Evolutionary conservation across 2,329 filamentous ascomycete genomes (phyloP), one percentile per base, ranked within the genome.

Genomic region (Cordyceps militaris): DNA sequence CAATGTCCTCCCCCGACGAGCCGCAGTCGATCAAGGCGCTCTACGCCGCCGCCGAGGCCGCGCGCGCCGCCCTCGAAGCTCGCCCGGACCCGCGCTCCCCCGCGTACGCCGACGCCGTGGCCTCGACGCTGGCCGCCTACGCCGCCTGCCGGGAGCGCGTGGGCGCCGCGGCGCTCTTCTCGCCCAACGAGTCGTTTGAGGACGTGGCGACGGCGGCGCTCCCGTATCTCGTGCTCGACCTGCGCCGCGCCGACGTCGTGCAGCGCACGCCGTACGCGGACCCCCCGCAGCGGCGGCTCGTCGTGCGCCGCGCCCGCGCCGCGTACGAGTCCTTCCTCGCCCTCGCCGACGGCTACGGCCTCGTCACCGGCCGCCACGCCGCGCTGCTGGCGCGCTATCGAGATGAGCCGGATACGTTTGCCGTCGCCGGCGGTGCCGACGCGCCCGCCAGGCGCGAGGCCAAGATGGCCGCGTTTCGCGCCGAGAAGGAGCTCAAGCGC

Each of bases 171-270:
- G 87, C 89, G 0, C 78, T 99, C 55, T 97, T 97, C 80, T 96
- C 91, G 64, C 79, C 85, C 36, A 99, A 99, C 72, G 94, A 99
- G 72, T 81, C 83, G 1, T 73, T 93, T 40, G 94, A 99, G 61
- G 94, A 99, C 73, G 76, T 97, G 32, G 78, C 89, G 14, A 95
- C 93, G 1, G 79, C 81, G n/a, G 87, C 96, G 66, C 75, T 99
- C 32, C 90, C 91, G 74, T 96, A 93, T 70, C 80, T 99, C 61
- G 80, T 91, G 23, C 82, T 92, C 61, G 81, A 88, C 71, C 91
- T 86, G 71, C 83, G 87, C 66, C 76, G 94, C 55, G 93, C 91
- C 34, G 91, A 96, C 67, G 79, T 97, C 13, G 76, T 87, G 38
- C 84, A 90, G 66, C 86, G 83, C 63, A 78, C 87, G 60, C 84